Evolutionary conservation across 148 eudicot genomes (phyloP).

Genomic region (Camellia lanceoleosa): DNA sequence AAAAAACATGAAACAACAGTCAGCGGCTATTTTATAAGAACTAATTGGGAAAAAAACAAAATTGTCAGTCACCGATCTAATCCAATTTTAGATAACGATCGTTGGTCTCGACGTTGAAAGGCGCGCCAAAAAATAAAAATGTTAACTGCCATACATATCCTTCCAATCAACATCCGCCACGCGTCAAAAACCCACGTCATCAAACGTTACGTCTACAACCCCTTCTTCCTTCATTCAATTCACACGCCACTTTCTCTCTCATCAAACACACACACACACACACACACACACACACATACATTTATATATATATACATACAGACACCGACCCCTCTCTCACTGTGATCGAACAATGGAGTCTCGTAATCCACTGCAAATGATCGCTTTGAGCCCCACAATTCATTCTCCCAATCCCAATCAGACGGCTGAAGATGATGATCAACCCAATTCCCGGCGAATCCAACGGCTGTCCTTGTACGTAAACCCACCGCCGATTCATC

Average conservation of each 20-base stretch:
- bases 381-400: background rate
- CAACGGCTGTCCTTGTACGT: slow-evolving; percentile 57
- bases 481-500: slow-evolving; percentile 5
- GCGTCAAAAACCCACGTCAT: background rate
- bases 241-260: background rate
- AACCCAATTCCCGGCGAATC: slow-evolving; percentile 42
- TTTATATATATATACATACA: background rate
- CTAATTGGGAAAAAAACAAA: background rate
- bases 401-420: slow-evolving; percentile 8
- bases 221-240: background rate
- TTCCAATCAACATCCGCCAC: background rate
- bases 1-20: background rate
- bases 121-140: slow-evolving; percentile 12
- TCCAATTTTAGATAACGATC: background rate
- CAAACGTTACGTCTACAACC: background rate
- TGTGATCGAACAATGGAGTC: background rate
- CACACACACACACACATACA: too few species aligned
- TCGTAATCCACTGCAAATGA: background rate
- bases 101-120: slow-evolving; percentile 1
- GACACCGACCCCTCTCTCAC: background rate
- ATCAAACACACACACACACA: too few species aligned
- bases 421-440: slow-evolving; percentile 23
- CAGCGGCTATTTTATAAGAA: background rate
- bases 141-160: background rate
- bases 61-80: background rate